Evolutionary conservation across 495 filamentous ascomycete species (phyloP).

Genomic region (Penicillium herquei): DNA sequence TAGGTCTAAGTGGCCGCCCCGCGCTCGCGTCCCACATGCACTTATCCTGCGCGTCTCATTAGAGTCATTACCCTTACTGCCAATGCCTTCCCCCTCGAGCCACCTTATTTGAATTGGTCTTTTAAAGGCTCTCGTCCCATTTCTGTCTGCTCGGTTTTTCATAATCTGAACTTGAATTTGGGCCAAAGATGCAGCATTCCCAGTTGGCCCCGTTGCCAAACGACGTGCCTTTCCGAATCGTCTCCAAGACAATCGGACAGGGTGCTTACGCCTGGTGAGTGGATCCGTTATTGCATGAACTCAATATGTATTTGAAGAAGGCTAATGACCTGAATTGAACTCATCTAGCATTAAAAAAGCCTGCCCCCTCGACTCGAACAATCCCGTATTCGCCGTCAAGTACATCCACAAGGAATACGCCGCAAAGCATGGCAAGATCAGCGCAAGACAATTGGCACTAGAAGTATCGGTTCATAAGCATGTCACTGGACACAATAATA

Average conservation of each 20-base stretch:
- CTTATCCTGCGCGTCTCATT: conserved; percentile 2
- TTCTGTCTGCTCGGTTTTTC: neutral
- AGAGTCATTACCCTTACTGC: conserved; percentile 3
- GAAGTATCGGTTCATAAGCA: conserved; percentile 86
- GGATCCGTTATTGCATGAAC: no score
- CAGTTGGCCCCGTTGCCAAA: conserved; percentile 84
- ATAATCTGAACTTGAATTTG: no score
- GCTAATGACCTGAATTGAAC: conserved; percentile 11
- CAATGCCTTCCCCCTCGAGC: neutral
- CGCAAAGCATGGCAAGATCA: conserved; percentile 81
- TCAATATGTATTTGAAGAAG: neutral
- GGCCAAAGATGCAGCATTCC: conserved; percentile 61
- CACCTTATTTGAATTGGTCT: neutral
- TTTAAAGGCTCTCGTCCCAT: neutral
- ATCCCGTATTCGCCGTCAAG: conserved; percentile 92
- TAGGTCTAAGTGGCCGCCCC: conserved; percentile 42
- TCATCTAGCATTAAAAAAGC: conserved; percentile 86
- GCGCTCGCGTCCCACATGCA: conserved; percentile 25
- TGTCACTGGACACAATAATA: conserved; percentile 84
- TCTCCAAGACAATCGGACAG: conserved; percentile 93
- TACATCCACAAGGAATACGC: conserved; percentile 98
- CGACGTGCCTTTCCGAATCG: conserved; percentile 87
- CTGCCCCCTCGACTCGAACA: conserved; percentile 61
- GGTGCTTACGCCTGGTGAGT: conserved; percentile 96
- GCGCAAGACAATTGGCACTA: conserved; percentile 79